These are phyloP conservation scores for Suhomyces sp. DNA, from an alignment of 805 yeast genomes.

Conservation along the genomic window DNA sequence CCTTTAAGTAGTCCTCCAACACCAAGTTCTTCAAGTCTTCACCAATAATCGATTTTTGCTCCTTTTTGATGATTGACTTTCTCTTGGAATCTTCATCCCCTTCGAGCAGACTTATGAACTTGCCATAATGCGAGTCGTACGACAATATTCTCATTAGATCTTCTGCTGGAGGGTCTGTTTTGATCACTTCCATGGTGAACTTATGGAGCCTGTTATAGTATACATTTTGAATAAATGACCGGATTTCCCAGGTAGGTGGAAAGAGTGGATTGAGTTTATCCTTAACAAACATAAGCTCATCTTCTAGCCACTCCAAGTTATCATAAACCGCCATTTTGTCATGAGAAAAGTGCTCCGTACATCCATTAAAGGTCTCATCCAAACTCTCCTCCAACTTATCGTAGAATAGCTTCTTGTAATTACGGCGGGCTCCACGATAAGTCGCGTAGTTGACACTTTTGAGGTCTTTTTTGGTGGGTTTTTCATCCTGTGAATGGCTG, in stretches of 20 bases:
- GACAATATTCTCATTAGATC: constrained; percentile 70
- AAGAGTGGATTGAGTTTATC: constrained; percentile 56
- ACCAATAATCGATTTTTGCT: constrained; percentile 56
- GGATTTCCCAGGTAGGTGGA: constrained; percentile 75
- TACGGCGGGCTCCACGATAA: constrained; percentile 44
- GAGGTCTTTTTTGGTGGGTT: constrained; percentile 5
- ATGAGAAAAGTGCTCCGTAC: constrained; percentile 50
- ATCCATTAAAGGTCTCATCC: constrained; percentile 62
- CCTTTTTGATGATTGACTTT: constrained; percentile 33
- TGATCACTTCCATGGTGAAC: constrained; percentile 61
- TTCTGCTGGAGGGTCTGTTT: constrained; percentile 75
- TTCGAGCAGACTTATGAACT: constrained; percentile 26
- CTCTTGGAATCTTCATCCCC: constrained; percentile 12
- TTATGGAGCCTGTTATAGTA: constrained; percentile 67
- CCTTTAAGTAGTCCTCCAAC: constrained; percentile 71
- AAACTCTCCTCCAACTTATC: constrained; percentile 58
- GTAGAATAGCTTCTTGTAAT: constrained; percentile 61
- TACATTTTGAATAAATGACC: constrained; percentile 55
- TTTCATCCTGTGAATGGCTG: constrained; percentile 9
- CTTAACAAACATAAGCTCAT: constrained; percentile 68
- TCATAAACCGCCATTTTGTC: constrained; percentile 61
- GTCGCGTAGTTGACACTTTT: constrained; percentile 25
- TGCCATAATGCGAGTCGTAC: constrained; percentile 65
- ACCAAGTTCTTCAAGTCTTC: constrained; percentile 70
- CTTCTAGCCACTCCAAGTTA: constrained; percentile 78